These are phyloP conservation scores for Aspergillus novofumigatus DNA, from an alignment of 2,329 filamentous ascomycete genomes.

Conservation along the genomic window DNA sequence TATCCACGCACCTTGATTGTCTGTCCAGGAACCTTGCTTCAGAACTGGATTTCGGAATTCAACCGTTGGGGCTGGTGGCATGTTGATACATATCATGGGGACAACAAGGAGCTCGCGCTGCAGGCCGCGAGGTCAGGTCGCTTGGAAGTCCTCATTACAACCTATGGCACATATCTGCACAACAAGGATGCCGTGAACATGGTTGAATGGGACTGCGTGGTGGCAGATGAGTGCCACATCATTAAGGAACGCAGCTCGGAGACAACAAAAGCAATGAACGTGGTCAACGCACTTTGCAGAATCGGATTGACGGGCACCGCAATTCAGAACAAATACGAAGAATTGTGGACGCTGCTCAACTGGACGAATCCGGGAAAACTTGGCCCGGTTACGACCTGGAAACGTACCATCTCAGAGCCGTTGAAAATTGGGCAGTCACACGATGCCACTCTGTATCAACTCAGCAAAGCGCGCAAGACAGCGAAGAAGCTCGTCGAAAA, in stretches of 20 bases:
- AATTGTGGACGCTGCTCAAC: constrained; percentile 92
- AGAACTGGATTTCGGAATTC: constrained; percentile 87
- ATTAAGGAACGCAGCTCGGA: constrained; percentile 77
- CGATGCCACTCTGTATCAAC: constrained; percentile 77
- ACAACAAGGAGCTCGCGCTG: constrained; percentile 64
- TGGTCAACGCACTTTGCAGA: constrained; percentile 84
- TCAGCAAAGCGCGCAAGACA: constrained; percentile 74
- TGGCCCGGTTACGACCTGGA: constrained; percentile 70
- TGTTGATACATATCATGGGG: constrained; percentile 76
- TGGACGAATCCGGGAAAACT: constrained; percentile 85
- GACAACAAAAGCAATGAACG: constrained; percentile 80
- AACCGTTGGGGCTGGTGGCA: constrained; percentile 95
- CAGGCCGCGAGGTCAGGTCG: constrained; percentile 69
- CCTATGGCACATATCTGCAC: constrained; percentile 80
- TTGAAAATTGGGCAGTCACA: constrained; percentile 87
- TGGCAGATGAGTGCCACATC: constrained; percentile 89
- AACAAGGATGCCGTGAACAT: constrained; percentile 75
- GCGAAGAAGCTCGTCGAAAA: constrained; percentile 83
- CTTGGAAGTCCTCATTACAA: constrained; percentile 89
- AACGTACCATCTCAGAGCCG: constrained; percentile 69
- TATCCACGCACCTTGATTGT: constrained; percentile 82
- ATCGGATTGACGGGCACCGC: constrained; percentile 93
- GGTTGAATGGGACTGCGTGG: constrained; percentile 86
- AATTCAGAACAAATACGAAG: constrained; percentile 97
- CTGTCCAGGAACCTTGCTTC: constrained; percentile 81